A percentile compares a stretch with the other conserved stretches of the same genome.
phyloP scores from a whole-genome alignment of 75 land plant species.

The Isoetes taiwanensis region DNA sequence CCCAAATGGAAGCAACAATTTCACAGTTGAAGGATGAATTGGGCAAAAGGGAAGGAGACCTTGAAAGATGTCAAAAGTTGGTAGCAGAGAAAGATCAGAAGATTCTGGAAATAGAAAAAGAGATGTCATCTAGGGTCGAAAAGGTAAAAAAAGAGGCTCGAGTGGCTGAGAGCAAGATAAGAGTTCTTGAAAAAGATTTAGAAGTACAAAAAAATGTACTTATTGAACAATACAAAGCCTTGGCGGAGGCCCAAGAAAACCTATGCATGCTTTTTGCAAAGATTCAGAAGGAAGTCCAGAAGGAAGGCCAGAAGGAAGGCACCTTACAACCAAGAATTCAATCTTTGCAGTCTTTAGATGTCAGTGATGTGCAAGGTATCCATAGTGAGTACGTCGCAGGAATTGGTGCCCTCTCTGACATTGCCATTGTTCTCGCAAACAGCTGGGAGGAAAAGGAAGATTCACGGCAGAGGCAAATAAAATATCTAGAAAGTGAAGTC shows the following conservation, averaged over 20 bases:
- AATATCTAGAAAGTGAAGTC: slow-evolving; percentile 39
- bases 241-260: slow-evolving; percentile 28
- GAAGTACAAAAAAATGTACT: not conserved
- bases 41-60: slow-evolving; percentile 30
- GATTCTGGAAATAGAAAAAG: slow-evolving; percentile 17
- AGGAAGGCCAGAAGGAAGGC: slow-evolving; percentile 15
- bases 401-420: slow-evolving; percentile 34
- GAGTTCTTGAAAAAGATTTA: not conserved
- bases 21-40: slow-evolving; percentile 47
- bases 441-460: slow-evolving; percentile 37
- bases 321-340: not conserved
- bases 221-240: not conserved
- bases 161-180: slow-evolving; percentile 8
- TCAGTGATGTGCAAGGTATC: slow-evolving; percentile 42
- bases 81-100: slow-evolving; percentile 33
- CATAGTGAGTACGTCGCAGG: slow-evolving; percentile 34
- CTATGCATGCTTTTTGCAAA: slow-evolving; percentile 18
- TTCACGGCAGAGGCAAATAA: slow-evolving; percentile 27
- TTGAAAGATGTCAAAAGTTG: slow-evolving; percentile 35
- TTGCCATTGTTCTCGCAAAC: slow-evolving; percentile 26
- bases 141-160: not conserved
- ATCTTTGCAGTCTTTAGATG: slow-evolving; percentile 19
- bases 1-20: slow-evolving; percentile 81
- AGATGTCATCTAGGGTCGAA: slow-evolving; percentile 1
- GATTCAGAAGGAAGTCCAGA: slow-evolving; percentile 16